Evolutionary conservation across 2,329 filamentous ascomycete genomes (phyloP), one percentile per base, ranked within the genome.

Genomic region (Exophiala mesophila): DNA sequence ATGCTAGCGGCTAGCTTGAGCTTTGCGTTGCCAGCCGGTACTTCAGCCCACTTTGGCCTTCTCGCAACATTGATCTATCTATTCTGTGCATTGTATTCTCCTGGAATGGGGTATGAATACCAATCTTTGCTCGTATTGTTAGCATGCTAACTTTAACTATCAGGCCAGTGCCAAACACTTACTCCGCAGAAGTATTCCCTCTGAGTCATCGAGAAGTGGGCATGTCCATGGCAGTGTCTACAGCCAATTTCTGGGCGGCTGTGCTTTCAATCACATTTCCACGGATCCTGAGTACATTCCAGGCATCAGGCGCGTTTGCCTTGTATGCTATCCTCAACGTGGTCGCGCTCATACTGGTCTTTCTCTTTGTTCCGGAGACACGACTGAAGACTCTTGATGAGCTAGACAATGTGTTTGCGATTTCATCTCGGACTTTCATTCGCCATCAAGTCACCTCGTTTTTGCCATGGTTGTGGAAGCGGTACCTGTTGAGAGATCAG

Each of bases 401-500:
- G 56, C 59, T 82, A 28, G 77, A 82, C 28, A 42, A 45, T 2
- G 53, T 55, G 21, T 55, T 55, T 35, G 45, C 44, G 3, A 39
- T 80, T 13, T 71, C 74, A 2, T 76, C 72, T 5, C 61, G 69
- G n/a, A 67, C 63, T 36, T 77, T 75, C 55, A 65, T 71, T 41
- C 64, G 58, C 39, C 79, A 79, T 46, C 75, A 80, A 55, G 52
- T 73, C 3, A 71, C 64, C 29, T 67, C 73, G 49, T 69, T 68
- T 4, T 55, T 80, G 28, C 77, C 78, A 1, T 80, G 72, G 71
- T 79, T 72, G 68, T 60, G 74, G 54, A 76, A 70, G 59, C 64
- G 73, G 16, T 80, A 74, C 62, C 57, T 82, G 9, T 53, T 80
- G 12, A 61, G 69, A 39, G 63, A 68, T 42, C 72, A 72, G 49